Base-by-base conservation (phyloP, 169 alveolate species). In the Theileria sp. region DNA sequence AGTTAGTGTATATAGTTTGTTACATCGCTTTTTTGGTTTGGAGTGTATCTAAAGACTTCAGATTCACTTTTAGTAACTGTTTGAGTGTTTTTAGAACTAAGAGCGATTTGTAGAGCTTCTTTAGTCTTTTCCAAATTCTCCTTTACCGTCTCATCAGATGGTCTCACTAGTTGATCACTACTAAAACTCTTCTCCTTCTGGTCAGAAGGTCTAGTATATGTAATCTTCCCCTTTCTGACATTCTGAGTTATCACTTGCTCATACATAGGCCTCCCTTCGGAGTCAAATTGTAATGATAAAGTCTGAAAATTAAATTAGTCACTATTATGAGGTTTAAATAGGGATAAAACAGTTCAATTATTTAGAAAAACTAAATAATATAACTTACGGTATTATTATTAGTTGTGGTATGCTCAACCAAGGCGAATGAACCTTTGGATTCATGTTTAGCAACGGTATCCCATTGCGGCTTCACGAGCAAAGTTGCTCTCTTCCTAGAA, bases 41-140 rank as follows among this genome's bases (percentile, higher is more conserved):
- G 95, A 13, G 91, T 93, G 83, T 93, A 93, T 71, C 94, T 87
- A 62, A 90, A 86, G 51, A 86, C 87, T 66, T 92, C 93, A 32
- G 95, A 86, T n/a, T 88, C 93, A 58, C 81, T 76, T 49, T 80
- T 74, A n/a, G 76, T 76, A 50, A 67, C 38, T 19, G 62, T 54
- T 23, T 60, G 69, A 32, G 25, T 25, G 3, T 79, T 66, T 73
- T 80, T 86, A 44, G 88, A 72, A 23, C 84, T 77, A 51, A 89
- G 54, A 17, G 90, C 91, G 75, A 78, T 74, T 78, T 93, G 91
- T 17, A 93, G 25, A 1, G 95, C 94, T 70, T 88, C 90, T 73
- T 85, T 92, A 6, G 96, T 93, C 68, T 87, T 92, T 17, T 86
- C 92, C 50, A 92, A 81, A 32, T 87, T 84, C 44, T 76, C 90